Evolutionary conservation across 164 flowering plant species (phyloP).

Genomic region (Liquidambar formosana): DNA sequence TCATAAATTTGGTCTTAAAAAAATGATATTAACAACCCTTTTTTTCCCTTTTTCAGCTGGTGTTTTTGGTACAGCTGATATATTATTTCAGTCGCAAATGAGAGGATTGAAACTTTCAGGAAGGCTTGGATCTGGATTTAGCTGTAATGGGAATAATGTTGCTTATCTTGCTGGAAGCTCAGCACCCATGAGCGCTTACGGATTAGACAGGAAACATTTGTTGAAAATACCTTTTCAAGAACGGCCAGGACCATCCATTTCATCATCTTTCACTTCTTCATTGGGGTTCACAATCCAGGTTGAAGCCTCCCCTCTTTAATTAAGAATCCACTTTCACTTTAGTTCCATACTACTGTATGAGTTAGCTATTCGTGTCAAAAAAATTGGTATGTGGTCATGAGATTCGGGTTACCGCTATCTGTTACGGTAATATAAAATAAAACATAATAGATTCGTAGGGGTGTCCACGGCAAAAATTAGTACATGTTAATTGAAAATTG

Average conservation of each 20-base stretch:
- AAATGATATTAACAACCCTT: background rate
- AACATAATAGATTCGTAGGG: no score
- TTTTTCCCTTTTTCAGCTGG: slow-evolving; percentile 38
- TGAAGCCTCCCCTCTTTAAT: background rate
- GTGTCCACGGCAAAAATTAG: no score
- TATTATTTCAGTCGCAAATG: slow-evolving; percentile 49
- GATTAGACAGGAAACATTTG: slow-evolving; percentile 36
- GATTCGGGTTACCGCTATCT: no score
- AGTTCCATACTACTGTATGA: background rate
- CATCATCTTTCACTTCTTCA: slow-evolving; percentile 54
- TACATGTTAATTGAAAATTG: no score
- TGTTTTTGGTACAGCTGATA: slow-evolving; percentile 54
- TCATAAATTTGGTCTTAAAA: background rate
- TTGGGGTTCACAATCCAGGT: slow-evolving; percentile 68
- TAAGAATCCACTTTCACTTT: background rate
- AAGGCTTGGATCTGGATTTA: slow-evolving; percentile 51
- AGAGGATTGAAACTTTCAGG: slow-evolving; percentile 54
- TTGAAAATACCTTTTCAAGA: slow-evolving; percentile 41
- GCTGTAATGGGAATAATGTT: slow-evolving; percentile 56
- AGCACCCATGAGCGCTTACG: slow-evolving; percentile 47
- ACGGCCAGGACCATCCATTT: slow-evolving; percentile 63
- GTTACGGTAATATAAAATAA: no score
- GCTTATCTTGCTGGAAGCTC: slow-evolving; percentile 53
- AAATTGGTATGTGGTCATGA: background rate
- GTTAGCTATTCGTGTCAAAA: background rate